Conservation (phyloP, 1,284 basidiomycete species). For the Coniferiporia sulphurascens region DNA sequence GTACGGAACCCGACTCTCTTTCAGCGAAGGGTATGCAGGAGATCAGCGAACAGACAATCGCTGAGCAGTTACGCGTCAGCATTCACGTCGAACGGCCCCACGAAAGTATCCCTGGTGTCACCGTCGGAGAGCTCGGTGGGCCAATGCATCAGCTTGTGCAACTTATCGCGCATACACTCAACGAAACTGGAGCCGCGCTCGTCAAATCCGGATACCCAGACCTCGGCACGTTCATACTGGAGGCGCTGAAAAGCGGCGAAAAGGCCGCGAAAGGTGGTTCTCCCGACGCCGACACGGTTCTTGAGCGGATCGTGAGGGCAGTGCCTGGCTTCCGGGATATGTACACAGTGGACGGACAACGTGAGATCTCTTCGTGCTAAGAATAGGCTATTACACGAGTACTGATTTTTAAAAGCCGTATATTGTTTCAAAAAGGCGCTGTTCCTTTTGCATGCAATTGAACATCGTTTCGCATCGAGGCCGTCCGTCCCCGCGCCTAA, state of each 20-base stretch:
- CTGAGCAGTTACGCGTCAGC: constrained; percentile 65
- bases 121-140: constrained; percentile 72
- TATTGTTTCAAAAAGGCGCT: constrained; percentile 89
- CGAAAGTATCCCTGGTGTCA: constrained; percentile 62
- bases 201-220: constrained; percentile 56
- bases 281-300: constrained; percentile 49
- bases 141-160: constrained; percentile 69
- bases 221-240: constrained; percentile 69
- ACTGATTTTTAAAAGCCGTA: constrained; percentile 43
- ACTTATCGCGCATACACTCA: constrained; percentile 58
- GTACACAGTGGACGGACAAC: constrained; percentile 52
- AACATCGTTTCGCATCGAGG: constrained; percentile 52
- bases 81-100: constrained; percentile 71
- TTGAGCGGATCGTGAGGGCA: constrained; percentile 69
- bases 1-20: constrained; percentile 53
- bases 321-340: constrained; percentile 78
- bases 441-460: constrained; percentile 71
- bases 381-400: not conserved
- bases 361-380: constrained; percentile 35
- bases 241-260: constrained; percentile 55
- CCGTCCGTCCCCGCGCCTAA: constrained; percentile 55
- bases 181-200: constrained; percentile 69
- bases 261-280: constrained; percentile 33
- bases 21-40: constrained; percentile 60
- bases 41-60: constrained; percentile 53